Percentiles rank a stretch among this genome's conserved stretches.
Evolutionary conservation across 371 early-diverging fungal species (phyloP).

Genomic region (Mucor piriformis): DNA sequence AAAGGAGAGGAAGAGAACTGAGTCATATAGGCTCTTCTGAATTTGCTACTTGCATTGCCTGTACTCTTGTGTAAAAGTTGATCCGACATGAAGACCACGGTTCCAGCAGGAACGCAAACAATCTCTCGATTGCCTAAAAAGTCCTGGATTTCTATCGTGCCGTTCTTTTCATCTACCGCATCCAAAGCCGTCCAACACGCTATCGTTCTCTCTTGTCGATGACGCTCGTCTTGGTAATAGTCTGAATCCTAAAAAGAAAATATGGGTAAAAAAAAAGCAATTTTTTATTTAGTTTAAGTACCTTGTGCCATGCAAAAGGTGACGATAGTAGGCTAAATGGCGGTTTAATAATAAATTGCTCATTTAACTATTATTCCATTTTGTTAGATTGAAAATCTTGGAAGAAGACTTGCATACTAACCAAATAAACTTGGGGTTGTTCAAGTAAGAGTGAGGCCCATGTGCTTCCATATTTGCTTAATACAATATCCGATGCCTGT

Average conservation of each 20-base stretch:
- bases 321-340: constrained; percentile 37
- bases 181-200: constrained; percentile 64
- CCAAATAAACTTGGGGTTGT: constrained; percentile 19
- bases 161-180: constrained; percentile 27
- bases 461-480: constrained; percentile 32
- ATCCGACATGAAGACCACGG: constrained; percentile 59
- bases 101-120: constrained; percentile 43
- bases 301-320: constrained; percentile 61
- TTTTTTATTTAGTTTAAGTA: background rate
- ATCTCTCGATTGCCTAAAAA: background rate
- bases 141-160: constrained; percentile 9
- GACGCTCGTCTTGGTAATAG: constrained; percentile 26
- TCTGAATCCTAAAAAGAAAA: constrained; percentile 39
- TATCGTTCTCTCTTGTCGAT: constrained; percentile 36
- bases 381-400: too few relatives aligned
- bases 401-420: too few relatives aligned
- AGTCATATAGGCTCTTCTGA: constrained; percentile 60
- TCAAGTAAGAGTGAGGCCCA: constrained; percentile 42
- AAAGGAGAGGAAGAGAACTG: constrained; percentile 48
- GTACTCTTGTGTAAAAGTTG: constrained; percentile 56
- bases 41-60: constrained; percentile 39
- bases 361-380: constrained; percentile 45
- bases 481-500: constrained; percentile 24
- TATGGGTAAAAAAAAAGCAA: background rate
- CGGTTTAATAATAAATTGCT: constrained; percentile 68